Evolutionary conservation across 345 rosid genomes (phyloP).

Genomic region (Capsella bursapastoris): DNA sequence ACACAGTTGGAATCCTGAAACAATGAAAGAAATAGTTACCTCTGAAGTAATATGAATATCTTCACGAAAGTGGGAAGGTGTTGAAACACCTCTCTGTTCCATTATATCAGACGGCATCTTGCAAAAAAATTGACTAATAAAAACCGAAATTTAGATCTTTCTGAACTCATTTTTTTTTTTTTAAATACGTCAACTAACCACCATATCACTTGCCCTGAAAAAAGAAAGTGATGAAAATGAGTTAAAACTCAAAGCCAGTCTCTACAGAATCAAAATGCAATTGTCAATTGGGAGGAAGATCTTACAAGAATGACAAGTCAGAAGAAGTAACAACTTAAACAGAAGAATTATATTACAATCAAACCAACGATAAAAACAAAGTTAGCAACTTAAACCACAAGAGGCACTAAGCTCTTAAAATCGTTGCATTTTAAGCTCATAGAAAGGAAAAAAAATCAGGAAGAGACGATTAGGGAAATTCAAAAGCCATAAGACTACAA

Average conservation of each 20-base stretch:
- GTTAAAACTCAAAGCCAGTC: conserved; percentile 1
- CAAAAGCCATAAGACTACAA: conserved; percentile 31
- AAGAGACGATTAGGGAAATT: conserved; percentile 29
- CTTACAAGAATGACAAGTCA: background rate
- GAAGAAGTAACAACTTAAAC: background rate
- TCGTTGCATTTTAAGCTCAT: conserved; percentile 7
- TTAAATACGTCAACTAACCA: conserved; percentile 20
- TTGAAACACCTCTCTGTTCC: conserved; percentile 57
- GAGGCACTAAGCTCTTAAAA: background rate
- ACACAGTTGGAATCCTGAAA: conserved; percentile 14
- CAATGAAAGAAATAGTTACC: conserved; percentile 45
- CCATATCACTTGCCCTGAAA: conserved; percentile 45
- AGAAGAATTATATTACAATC: conserved; percentile 16
- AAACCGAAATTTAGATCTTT: conserved; percentile 27
- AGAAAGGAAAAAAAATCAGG: background rate
- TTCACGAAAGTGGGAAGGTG: conserved; percentile 53
- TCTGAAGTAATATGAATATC: conserved; percentile 53
- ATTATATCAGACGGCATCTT: conserved; percentile 68
- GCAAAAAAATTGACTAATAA: conserved; percentile 33
- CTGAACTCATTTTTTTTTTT: conserved; percentile 6
- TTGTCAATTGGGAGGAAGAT: conserved; percentile 15
- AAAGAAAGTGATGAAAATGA: conserved; percentile 19
- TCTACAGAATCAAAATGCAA: conserved; percentile 20
- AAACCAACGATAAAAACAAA: conserved; percentile 19
- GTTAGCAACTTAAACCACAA: conserved; percentile 25